Base-by-base conservation (phyloP, 2,329 filamentous ascomycete genomes). In the Pseudogymnoascus sp. region DNA sequence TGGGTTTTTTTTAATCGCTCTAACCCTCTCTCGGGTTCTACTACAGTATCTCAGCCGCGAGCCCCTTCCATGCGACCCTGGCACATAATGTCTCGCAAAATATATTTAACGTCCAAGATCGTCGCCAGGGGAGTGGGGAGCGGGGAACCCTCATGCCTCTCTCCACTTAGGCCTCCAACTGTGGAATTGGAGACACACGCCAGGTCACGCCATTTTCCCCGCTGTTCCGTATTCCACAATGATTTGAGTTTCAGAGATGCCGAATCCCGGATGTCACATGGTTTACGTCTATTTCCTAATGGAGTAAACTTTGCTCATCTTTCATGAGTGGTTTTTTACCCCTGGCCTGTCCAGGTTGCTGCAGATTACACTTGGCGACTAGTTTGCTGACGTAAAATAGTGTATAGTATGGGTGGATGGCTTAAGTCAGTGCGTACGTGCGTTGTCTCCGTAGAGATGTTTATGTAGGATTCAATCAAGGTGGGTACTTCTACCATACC, bases 171-270 rank as follows among this genome's bases (percentile, higher is more conserved):
- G 23, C 23, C 7, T 26, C 41, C n/a, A 48, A 15, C 23, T 52
- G 41, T 52, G 41, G 30, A 52, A 52, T 18, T n/a, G 26, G 21
- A n/a, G 41, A 8, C 26, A 18, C 18, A 9, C 23, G 23, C 26
- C 30, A 52, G 21, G 45, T n/a, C 13, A 26, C 45, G 45, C 45
- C 45, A 52, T 52, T 19, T 52, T 52, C 41, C 12, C 26, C 45
- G 26, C 45, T 3, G 26, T 30, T 2, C 9, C n/a, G 18, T 28
- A 15, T 48, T 48, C 23, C 41, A 52, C 30, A 52, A 52, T 12
- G n/a, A 52, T 52, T 52, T 52, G 41, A 52, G 23, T 52, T 52
- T 52, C 26, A 52, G n/a, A 52, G 45, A 19, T 52, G 45, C 45
- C 26, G 45, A 30, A 52, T 52, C 26, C 45, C 45, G 45, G 6